Percentiles rank a stretch among this genome's conserved stretches.
Conservation (phyloP, 2,329 filamentous ascomycete genomes). For the Leptosphaerulina australis region DNA sequence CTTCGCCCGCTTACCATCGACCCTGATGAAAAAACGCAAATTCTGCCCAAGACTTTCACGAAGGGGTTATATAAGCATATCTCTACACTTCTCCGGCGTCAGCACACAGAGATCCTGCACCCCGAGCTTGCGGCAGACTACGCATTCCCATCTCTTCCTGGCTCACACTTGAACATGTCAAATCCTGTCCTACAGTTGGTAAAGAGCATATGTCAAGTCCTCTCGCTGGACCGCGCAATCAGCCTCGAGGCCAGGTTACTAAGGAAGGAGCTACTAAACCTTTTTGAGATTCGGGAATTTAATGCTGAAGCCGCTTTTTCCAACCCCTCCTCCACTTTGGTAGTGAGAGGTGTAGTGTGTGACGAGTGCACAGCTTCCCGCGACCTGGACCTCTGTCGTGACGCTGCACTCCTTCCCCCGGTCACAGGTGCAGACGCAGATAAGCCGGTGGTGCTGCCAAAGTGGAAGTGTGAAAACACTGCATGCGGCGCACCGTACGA, state of each 20-base stretch:
- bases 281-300: constrained; percentile 97
- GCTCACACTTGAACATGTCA: constrained; percentile 65
- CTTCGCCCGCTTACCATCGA: constrained; percentile 60
- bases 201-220: constrained; percentile 89
- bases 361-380: constrained; percentile 87
- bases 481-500: constrained; percentile 75
- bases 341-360: constrained; percentile 78
- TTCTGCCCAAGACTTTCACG: constrained; percentile 82
- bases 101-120: constrained; percentile 87
- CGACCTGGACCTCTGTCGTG: constrained; percentile 90
- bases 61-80: constrained; percentile 92
- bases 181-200: constrained; percentile 90
- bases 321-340: constrained; percentile 80
- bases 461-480: constrained; percentile 73
- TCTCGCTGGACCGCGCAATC: constrained; percentile 89
- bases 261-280: constrained; percentile 82
- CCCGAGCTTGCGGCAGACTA: constrained; percentile 88
- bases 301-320: constrained; percentile 83
- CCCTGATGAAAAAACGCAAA: constrained; percentile 64
- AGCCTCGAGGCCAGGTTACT: constrained; percentile 85
- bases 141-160: constrained; percentile 79
- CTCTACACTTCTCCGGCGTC: constrained; percentile 76
- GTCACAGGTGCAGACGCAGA: constrained; percentile 34
- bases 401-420: constrained; percentile 75
- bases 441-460: constrained; percentile 58